These are phyloP conservation scores for Saccharomyces eubayanus DNA, from an alignment of 805 yeast genomes.

Conservation along the genomic window DNA sequence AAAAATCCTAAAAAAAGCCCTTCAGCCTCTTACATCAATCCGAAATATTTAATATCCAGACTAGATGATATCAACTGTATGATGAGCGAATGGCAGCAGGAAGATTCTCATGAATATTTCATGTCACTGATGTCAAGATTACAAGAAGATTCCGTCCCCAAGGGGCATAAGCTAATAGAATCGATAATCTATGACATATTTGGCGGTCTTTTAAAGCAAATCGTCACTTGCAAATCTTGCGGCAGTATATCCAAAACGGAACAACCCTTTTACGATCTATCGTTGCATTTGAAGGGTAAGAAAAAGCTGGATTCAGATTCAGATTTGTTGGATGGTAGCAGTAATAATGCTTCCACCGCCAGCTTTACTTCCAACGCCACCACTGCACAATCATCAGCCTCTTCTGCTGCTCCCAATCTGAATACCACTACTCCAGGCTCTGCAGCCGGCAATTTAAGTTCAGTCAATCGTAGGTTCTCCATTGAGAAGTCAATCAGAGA, in stretches of 20 bases:
- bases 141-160: slow-evolving; percentile 90
- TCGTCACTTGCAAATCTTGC: slow-evolving; percentile 76
- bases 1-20: slow-evolving; percentile 21
- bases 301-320: slow-evolving; percentile 34
- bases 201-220: slow-evolving; percentile 83
- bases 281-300: slow-evolving; percentile 60
- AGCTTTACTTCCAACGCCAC: background rate
- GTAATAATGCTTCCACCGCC: background rate
- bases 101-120: slow-evolving; percentile 94
- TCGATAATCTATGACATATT: slow-evolving; percentile 86
- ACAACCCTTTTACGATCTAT: slow-evolving; percentile 89
- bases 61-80: slow-evolving; percentile 82
- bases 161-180: slow-evolving; percentile 72
- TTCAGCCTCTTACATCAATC: slow-evolving; percentile 50
- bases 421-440: background rate
- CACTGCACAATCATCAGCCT: background rate
- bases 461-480: slow-evolving; percentile 38
- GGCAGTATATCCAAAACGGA: slow-evolving; percentile 76
- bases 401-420: background rate
- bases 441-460: background rate
- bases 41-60: slow-evolving; percentile 60
- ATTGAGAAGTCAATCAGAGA: slow-evolving; percentile 69
- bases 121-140: slow-evolving; percentile 83
- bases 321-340: slow-evolving; percentile 3
- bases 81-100: slow-evolving; percentile 98